Percentiles rank a stretch among this genome's conserved stretches.
phyloP scores from a whole-genome alignment of 2,329 filamentous ascomycete species.

The Cladosporium austrohemisphaericum region DNA sequence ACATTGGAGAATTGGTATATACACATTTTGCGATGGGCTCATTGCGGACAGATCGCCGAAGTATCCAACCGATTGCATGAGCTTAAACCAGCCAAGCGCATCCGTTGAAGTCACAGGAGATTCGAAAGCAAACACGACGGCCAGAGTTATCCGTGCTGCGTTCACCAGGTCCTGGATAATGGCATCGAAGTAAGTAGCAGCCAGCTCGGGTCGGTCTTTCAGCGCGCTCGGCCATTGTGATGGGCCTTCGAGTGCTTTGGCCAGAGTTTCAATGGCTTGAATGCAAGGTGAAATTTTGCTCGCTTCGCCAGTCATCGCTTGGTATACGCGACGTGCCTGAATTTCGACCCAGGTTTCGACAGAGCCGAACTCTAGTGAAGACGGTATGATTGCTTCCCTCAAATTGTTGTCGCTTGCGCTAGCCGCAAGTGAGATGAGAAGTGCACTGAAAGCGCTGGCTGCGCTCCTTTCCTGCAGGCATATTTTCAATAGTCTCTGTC shows the following conservation, averaged over 20 bases:
- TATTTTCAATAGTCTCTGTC: constrained; percentile 21
- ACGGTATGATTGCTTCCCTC: neutral
- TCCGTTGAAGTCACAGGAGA: constrained; percentile 37
- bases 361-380: neutral
- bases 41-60: constrained; percentile 57
- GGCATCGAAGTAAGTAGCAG: constrained; percentile 58
- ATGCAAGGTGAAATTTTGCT: neutral
- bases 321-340: neutral
- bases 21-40: constrained; percentile 37
- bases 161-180: constrained; percentile 69
- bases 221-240: constrained; percentile 17
- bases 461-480: constrained; percentile 28
- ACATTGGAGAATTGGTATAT: constrained; percentile 64
- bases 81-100: constrained; percentile 68
- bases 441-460: constrained; percentile 17
- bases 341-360: neutral
- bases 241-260: neutral
- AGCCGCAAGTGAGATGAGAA: constrained; percentile 7
- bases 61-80: constrained; percentile 67
- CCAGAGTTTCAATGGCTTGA: neutral
- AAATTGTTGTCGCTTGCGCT: neutral
- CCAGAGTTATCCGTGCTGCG: constrained; percentile 51
- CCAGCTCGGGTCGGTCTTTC: constrained; percentile 18
- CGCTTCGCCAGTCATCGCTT: neutral
- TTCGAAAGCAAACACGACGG: constrained; percentile 39